Evolutionary conservation across 805 yeast genomes (phyloP), one percentile per base, ranked within the genome.

Genomic region (Ogataea saltuana): DNA sequence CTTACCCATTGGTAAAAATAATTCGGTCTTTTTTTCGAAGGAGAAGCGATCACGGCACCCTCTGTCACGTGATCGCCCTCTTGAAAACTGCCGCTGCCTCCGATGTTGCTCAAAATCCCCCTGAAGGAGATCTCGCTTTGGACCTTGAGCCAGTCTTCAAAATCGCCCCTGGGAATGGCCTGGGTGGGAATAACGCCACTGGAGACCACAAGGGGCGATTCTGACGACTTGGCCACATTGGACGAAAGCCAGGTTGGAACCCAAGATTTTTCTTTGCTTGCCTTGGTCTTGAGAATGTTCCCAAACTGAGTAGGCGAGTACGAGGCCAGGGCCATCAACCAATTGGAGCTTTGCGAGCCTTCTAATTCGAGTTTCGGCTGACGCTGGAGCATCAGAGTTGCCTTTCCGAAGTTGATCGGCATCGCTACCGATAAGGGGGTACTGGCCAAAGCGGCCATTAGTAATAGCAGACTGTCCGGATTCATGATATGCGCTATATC

Each of bases 1-100:
- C 98, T 74, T 4, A 80, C 74, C 98, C 98, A 91, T 59, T 86
- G 95, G 57, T 76, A 91, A 56, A 79, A 89, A 64, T 91, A 91
- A 64, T 91, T 75, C 1, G 98, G 98, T 18, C 70, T 50, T 0
- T 40, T 5, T 40, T 63, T 76, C 1, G 96, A 88, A 6, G 96
- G 95, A 6, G 93, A 81, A 1, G 98, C 98, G 51, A 90, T 73
- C 4, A 88, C 84, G 2, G 79, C 86, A 22, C 97, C 97, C 6
- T 63, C 54, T 0, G 77, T 68, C 2, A 82, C 80, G 21, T 66
- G 67, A 7, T 64, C 63, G 36, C 41, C 45, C 10, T 50, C 53
- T 19, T 63, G 55, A 15, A 46, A 57, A 6, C 44, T 47, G 4
- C 72, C 69, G 26, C 65, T 45, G 1, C 83, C 83, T 16, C 85